Evolutionary conservation across 495 filamentous ascomycete genomes (phyloP).

Genomic region (Clohesyomyces aquaticus): DNA sequence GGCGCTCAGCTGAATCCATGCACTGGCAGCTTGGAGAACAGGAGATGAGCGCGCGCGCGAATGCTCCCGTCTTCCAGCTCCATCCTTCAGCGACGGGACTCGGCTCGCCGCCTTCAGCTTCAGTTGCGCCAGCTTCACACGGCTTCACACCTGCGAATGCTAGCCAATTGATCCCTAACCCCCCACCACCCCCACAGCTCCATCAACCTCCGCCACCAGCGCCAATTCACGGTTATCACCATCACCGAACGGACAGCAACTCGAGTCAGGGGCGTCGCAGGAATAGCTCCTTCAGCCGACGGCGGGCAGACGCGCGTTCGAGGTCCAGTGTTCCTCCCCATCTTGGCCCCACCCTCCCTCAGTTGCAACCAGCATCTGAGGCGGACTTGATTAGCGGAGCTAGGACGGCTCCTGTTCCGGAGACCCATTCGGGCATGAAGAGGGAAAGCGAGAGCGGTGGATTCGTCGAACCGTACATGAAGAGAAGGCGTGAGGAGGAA

Average conservation of each 20-base stretch:
- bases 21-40: constrained; percentile 94
- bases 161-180: constrained; percentile 28
- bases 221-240: constrained; percentile 33
- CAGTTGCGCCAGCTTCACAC: constrained; percentile 18
- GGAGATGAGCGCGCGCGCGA: constrained; percentile 72
- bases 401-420: constrained; percentile 18
- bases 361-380: constrained; percentile 33
- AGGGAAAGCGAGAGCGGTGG: constrained; percentile 31
- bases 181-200: constrained; percentile 10
- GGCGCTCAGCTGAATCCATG: constrained; percentile 95
- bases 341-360: constrained; percentile 26
- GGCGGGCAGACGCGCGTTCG: constrained; percentile 25
- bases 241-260: constrained; percentile 31
- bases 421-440: constrained; percentile 26
- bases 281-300: constrained; percentile 35
- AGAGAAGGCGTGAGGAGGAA: constrained; percentile 34
- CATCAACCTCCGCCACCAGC: constrained; percentile 22
- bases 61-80: constrained; percentile 50
- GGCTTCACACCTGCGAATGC: constrained; percentile 32
- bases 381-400: constrained; percentile 23
- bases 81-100: constrained; percentile 37
- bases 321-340: constrained; percentile 39
- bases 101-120: constrained; percentile 16
- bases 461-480: constrained; percentile 32
- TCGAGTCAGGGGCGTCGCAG: constrained; percentile 31